Conservation (phyloP, 805 yeast species). For the Yarrowia divulgata region DNA sequence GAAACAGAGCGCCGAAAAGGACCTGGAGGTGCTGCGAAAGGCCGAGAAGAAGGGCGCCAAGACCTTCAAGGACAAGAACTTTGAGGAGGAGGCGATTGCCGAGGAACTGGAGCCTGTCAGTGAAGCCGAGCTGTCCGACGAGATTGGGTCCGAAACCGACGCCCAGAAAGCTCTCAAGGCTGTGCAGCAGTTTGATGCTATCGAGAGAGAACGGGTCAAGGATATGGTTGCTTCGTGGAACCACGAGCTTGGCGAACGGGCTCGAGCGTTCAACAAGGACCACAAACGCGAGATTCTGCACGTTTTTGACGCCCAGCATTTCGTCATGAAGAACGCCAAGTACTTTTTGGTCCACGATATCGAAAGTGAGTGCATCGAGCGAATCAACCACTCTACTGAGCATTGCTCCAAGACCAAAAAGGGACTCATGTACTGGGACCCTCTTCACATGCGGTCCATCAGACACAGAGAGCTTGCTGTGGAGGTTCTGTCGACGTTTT, state of each 20-base stretch:
- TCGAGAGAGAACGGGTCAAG: slow-evolving; percentile 7
- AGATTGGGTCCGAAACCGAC: slow-evolving; percentile 23
- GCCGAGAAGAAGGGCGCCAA: slow-evolving; percentile 26
- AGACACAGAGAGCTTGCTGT: slow-evolving; percentile 29
- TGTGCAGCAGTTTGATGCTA: slow-evolving; percentile 31
- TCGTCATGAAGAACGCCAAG: slow-evolving; percentile 23
- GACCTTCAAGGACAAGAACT: slow-evolving; percentile 27
- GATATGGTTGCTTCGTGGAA: slow-evolving; percentile 26
- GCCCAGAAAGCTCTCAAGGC: slow-evolving; percentile 19
- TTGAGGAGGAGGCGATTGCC: slow-evolving; percentile 31
- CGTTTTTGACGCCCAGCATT: slow-evolving; percentile 27
- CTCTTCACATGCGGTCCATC: slow-evolving; percentile 11
- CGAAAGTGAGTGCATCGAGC: slow-evolving; percentile 33
- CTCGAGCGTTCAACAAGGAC: slow-evolving; percentile 24
- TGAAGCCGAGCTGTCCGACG: slow-evolving; percentile 10
- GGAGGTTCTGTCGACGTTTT: slow-evolving; percentile 12
- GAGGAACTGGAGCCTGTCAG: slow-evolving; percentile 3
- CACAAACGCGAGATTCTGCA: slow-evolving; percentile 17
- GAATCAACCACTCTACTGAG: slow-evolving; percentile 21
- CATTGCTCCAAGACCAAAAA: slow-evolving; percentile 26
- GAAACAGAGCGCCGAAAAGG: slow-evolving; percentile 28
- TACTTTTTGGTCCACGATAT: slow-evolving; percentile 26
- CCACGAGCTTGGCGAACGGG: slow-evolving; percentile 13
- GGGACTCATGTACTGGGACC: slow-evolving; percentile 38
- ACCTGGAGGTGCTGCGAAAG: slow-evolving; percentile 5